Conservation (phyloP, 169 alveolate genomes). For the Plasmodium yoelii region DNA sequence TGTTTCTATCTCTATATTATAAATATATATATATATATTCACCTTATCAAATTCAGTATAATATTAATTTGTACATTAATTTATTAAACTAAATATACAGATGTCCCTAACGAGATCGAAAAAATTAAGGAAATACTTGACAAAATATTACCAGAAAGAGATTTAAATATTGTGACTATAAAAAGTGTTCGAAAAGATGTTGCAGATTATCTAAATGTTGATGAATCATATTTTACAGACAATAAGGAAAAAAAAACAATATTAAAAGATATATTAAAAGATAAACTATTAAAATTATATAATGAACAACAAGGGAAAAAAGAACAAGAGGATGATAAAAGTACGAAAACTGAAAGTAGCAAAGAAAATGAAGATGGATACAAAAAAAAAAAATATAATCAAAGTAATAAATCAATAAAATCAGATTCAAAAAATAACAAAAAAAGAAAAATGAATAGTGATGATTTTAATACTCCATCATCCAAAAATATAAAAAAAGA, state of each 20-base stretch:
- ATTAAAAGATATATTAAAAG: constrained; percentile 62
- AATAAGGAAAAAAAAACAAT: constrained; percentile 60
- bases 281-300: constrained; percentile 44
- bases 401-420: constrained; percentile 10
- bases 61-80: no score
- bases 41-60: no score
- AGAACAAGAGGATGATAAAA: constrained; percentile 6
- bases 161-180: constrained; percentile 50
- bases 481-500: not conserved
- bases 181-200: constrained; percentile 74
- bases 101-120: constrained; percentile 9
- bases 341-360: not conserved
- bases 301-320: constrained; percentile 44
- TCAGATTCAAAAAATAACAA: constrained; percentile 12
- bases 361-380: constrained; percentile 6
- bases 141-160: constrained; percentile 61
- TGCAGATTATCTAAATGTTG: constrained; percentile 59
- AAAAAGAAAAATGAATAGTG: constrained; percentile 20
- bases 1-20: no score
- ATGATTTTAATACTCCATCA: constrained; percentile 10
- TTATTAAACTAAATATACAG: not conserved
- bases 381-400: constrained; percentile 4
- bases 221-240: constrained; percentile 60
- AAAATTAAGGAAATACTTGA: constrained; percentile 62
- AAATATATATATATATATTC: no score